These are phyloP conservation scores for Geotrichum phurueaensis DNA, from an alignment of 1,139 yeast genomes.

Conservation along the genomic window DNA sequence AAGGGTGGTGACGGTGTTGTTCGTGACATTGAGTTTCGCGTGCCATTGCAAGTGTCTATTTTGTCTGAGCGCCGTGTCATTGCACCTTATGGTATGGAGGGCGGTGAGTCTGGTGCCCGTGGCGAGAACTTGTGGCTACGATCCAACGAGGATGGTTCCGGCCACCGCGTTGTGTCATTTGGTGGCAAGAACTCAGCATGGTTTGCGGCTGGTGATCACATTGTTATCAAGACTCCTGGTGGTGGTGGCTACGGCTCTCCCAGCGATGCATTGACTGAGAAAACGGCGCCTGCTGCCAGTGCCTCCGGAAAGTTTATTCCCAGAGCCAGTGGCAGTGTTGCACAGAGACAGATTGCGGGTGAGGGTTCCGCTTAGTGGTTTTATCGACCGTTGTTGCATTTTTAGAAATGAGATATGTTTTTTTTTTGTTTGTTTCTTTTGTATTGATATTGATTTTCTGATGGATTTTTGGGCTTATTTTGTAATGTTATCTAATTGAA, in stretches of 20 bases:
- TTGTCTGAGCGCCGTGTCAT: slow-evolving; percentile 55
- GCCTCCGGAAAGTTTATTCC: slow-evolving; percentile 7
- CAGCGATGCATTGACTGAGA: background rate
- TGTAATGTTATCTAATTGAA: background rate
- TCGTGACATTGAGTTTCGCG: slow-evolving; percentile 55
- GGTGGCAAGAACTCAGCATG: slow-evolving; percentile 55
- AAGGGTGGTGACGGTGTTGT: slow-evolving; percentile 59
- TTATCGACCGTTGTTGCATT: background rate
- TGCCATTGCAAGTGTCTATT: slow-evolving; percentile 52
- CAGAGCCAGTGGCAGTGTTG: slow-evolving; percentile 16
- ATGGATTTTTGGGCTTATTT: background rate
- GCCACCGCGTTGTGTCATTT: slow-evolving; percentile 37
- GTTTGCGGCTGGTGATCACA: slow-evolving; percentile 49
- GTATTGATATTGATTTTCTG: background rate
- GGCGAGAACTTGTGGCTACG: slow-evolving; percentile 55
- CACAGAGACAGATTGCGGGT: slow-evolving; percentile 9
- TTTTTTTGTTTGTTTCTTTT: background rate
- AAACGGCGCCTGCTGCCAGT: background rate
- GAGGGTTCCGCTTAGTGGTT: slow-evolving; percentile 12
- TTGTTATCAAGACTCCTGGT: slow-evolving; percentile 48
- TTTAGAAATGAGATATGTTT: background rate
- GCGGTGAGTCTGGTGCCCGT: slow-evolving; percentile 53
- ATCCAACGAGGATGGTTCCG: slow-evolving; percentile 24
- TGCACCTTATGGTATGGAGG: slow-evolving; percentile 56
- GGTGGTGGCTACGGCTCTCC: slow-evolving; percentile 40